Conservation (phyloP, 345 rosid species). For the Hevea brasiliensis region DNA sequence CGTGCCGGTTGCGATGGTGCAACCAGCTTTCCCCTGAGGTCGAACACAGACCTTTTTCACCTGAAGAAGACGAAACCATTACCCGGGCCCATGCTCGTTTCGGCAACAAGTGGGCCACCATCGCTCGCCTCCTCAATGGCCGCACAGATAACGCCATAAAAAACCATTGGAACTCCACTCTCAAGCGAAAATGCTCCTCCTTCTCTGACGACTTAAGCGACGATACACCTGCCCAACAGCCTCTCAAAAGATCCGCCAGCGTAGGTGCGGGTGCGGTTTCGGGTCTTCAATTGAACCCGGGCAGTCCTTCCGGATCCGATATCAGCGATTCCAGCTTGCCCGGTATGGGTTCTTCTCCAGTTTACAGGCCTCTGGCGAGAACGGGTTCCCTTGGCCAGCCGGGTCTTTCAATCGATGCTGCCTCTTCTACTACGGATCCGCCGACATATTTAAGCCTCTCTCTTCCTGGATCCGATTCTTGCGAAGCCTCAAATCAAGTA, state of each 20-base stretch:
- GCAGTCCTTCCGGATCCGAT: constrained; percentile 72
- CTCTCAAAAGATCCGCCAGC: constrained; percentile 66
- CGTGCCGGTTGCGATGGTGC: constrained; percentile 92
- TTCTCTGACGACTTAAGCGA: constrained; percentile 39
- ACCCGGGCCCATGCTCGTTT: constrained; percentile 76
- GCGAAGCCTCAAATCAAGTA: constrained; percentile 27
- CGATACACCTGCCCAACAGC: constrained; percentile 35
- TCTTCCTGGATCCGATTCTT: constrained; percentile 55
- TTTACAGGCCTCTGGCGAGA: constrained; percentile 41
- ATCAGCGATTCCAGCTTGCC: constrained; percentile 64
- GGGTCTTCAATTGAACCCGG: constrained; percentile 50
- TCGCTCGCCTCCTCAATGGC: constrained; percentile 85
- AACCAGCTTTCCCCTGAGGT: constrained; percentile 95
- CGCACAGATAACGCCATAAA: constrained; percentile 93
- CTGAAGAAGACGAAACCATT: constrained; percentile 80
- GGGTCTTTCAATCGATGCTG: constrained; percentile 31
- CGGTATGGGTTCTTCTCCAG: constrained; percentile 39
- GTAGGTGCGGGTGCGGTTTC: constrained; percentile 48
- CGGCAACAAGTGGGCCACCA: constrained; percentile 97
- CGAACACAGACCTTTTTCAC: constrained; percentile 73
- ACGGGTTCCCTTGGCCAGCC: constrained; percentile 41
- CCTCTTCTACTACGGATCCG: constrained; percentile 49
- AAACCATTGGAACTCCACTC: constrained; percentile 96
- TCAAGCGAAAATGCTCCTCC: constrained; percentile 71
- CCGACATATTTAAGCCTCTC: constrained; percentile 61